Evolutionary conservation across 1,284 basidiomycete genomes (phyloP).

Genomic region (Anthracocystis walkeri): DNA sequence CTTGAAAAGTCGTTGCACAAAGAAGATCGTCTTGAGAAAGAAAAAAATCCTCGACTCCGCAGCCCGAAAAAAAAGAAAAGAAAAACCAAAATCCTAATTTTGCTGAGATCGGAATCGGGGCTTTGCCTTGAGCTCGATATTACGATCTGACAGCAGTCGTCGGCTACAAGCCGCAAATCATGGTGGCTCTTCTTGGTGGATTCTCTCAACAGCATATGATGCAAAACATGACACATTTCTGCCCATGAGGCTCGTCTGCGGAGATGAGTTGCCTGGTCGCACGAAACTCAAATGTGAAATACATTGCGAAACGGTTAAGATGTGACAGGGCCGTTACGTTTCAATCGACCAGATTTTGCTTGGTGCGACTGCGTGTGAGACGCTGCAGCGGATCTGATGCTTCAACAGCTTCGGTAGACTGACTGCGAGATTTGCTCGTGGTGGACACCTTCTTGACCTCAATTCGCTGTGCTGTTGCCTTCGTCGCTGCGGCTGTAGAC

Average conservation of each 20-base stretch:
- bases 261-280: neutral
- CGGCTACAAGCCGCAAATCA: too few relatives aligned
- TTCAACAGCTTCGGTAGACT: slow-evolving; percentile 9
- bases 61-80: neutral
- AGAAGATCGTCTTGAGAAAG: neutral
- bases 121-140: neutral
- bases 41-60: neutral
- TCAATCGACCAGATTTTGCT: slow-evolving; percentile 35
- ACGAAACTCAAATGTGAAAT: neutral
- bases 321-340: too few relatives aligned
- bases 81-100: neutral
- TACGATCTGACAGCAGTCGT: too few relatives aligned
- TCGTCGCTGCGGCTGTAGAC: neutral
- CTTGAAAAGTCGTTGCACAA: neutral
- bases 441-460: slow-evolving; percentile 11
- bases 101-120: neutral
- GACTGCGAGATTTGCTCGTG: slow-evolving; percentile 16
- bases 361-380: slow-evolving; percentile 41
- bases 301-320: neutral
- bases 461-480: slow-evolving; percentile 8
- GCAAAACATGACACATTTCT: too few relatives aligned
- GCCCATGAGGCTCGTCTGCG: too few relatives aligned
- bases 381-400: slow-evolving; percentile 24
- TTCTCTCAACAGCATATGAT: too few relatives aligned
- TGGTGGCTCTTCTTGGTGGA: too few relatives aligned